Evolutionary conservation across 805 yeast species (phyloP).

Genomic region (Pachysolen tannophilus): DNA sequence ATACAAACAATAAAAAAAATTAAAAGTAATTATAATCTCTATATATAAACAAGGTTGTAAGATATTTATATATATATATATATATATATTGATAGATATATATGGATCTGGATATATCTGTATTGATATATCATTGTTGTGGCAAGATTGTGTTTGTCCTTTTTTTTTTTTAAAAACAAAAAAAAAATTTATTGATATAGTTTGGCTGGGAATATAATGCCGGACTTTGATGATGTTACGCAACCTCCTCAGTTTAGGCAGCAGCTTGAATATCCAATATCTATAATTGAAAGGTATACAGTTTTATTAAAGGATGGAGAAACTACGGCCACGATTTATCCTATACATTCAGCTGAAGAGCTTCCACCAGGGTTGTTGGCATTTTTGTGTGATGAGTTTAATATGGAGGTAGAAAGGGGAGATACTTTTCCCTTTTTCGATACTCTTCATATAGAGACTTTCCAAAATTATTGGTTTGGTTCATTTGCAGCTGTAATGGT

Average conservation of each 20-base stretch:
- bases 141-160: no score
- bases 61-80: no score
- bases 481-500: slow-evolving; percentile 72
- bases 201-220: no score
- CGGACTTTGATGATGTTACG: slow-evolving; percentile 40
- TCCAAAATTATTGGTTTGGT: slow-evolving; percentile 83
- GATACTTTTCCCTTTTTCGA: slow-evolving; percentile 85
- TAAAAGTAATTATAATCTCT: no score
- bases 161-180: no score
- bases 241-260: slow-evolving; percentile 40
- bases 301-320: slow-evolving; percentile 80
- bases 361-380: slow-evolving; percentile 74
- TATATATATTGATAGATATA: no score
- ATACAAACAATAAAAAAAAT: no score
- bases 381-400: slow-evolving; percentile 85
- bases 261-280: slow-evolving; percentile 27
- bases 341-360: slow-evolving; percentile 57
- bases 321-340: slow-evolving; percentile 89
- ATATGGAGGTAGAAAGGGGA: slow-evolving; percentile 85
- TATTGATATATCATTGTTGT: no score
- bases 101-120: no score
- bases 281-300: slow-evolving; percentile 54
- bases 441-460: slow-evolving; percentile 65
- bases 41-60: no score
- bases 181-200: no score